Evolutionary conservation across 148 eudicot species (phyloP).

Genomic region (Chenopodium formosanum): DNA sequence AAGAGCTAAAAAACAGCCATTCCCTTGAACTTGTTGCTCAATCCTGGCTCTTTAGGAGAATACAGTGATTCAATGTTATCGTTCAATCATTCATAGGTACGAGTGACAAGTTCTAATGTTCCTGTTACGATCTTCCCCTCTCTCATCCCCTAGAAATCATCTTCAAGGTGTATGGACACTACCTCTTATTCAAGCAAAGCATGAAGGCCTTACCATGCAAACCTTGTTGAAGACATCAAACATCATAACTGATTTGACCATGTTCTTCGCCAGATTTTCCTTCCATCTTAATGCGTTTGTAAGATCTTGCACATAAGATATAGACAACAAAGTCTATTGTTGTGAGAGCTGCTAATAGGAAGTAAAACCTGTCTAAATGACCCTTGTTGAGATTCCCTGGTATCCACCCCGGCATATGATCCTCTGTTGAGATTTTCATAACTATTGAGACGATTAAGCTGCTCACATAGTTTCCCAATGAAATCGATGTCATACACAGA

Average conservation of each 20-base stretch:
- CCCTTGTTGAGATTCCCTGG: conserved; percentile 83
- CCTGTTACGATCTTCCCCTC: conserved; percentile 12
- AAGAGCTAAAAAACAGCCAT: conserved; percentile 12
- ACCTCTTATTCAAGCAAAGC: conserved; percentile 19
- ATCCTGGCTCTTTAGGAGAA: conserved; percentile 9
- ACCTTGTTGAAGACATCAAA: conserved; percentile 15
- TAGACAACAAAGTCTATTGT: conserved; percentile 56
- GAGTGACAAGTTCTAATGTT: conserved; percentile 14
- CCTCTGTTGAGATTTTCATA: conserved; percentile 66
- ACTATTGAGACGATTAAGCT: conserved; percentile 69
- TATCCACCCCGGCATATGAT: conserved; percentile 88
- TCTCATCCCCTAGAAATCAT: not conserved
- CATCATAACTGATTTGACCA: conserved; percentile 29
- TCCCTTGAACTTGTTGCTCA: conserved; percentile 13
- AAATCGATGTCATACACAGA: conserved; percentile 88
- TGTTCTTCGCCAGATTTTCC: conserved; percentile 37
- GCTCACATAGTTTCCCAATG: conserved; percentile 88
- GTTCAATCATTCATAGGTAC: conserved; percentile 13
- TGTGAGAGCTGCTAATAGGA: conserved; percentile 71
- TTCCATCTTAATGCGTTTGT: conserved; percentile 57
- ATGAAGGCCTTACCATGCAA: not conserved
- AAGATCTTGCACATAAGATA: conserved; percentile 63
- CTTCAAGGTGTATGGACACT: conserved; percentile 4
- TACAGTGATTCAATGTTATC: not conserved
- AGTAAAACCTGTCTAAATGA: conserved; percentile 78